Base-by-base conservation (phyloP, 331 rosid genomes). In the Acacia pycnantha region DNA sequence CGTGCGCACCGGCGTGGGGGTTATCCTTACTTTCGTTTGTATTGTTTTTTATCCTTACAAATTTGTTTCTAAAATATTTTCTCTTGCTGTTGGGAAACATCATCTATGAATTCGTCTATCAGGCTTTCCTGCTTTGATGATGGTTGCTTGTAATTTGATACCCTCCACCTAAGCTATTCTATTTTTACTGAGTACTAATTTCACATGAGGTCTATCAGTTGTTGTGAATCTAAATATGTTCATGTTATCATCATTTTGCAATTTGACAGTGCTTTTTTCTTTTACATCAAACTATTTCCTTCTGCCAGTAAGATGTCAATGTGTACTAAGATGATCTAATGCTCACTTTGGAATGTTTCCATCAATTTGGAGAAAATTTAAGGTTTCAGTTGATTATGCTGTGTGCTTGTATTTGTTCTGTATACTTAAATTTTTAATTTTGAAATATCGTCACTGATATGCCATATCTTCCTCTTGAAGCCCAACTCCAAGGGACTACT, bases 401-500 rank as follows among this genome's bases (percentile, higher is more conserved):
- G 68, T 15, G 50, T 73, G 65, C 73, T 80, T 82, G 56, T 77
- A 66, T 84, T 22, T 76, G n/a, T 65, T 75, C 53, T 76, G 78
- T 48, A 10, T 48, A 10, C 61, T 43, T 37, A 41, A 77, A 46
- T 81, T 58, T 81, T 41, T 82, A 27, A 73, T 48, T 62, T 83
- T 11, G 77, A 58, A 44, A 64, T 80, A 47, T 77, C 48, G 80
- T 61, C 33, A 68, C 88, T 85, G 54, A 83, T 66, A 66, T 71
- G 43, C 66, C 71, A 26, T 69, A 10, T 35, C 56, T 13, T 83
- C 82, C 56, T 79, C 73, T 46, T 88, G 88, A 66, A 96, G 99
- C 99, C 64, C 98, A 92, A 94, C 97, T 94, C 51, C 99, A 92
- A 89, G 99, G 99, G 76, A 91, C 99, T 27, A 96, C 88, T 85